Base-by-base conservation (phyloP, 106 monocot genomes). In the Dendrobium nobile region DNA sequence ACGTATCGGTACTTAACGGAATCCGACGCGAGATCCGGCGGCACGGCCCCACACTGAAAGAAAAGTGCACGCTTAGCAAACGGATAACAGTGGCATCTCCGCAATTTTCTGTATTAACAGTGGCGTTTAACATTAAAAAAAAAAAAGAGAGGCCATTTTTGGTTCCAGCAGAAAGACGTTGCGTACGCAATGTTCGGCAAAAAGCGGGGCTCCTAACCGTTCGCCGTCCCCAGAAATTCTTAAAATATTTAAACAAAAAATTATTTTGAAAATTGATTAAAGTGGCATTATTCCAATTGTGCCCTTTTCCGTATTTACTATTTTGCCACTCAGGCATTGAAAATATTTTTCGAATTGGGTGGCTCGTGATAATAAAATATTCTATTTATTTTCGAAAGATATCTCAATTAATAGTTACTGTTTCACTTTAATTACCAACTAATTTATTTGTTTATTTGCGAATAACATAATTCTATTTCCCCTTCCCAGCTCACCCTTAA, bases 321-420 rank as follows among this genome's bases (percentile, higher is more conserved):
- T 37, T 37, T 37, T 37, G 37, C 37, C 37, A 3, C 37, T 3
- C 37, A 37, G 18, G 64, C n/a, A 17, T 20, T 3, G 64, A 64
- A 64, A 64, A 64, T 70, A 15, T 20, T 72, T 72, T 33, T 72
- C 13, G 7, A 72, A 72, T 83, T 83, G 47, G 41, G 68, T 67
- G 56, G 43, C 47, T 37, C 41, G 2, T 43, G 9, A 24, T 15
- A 15, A 82, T 86, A 82, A 86, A 64, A 84, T 79, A 79, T 59
- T 79, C 40, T 61, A 75, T 16, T 16, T 17, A 72, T 20, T 78
- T 75, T 79, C 18, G 24, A 17, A 42, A 16, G 45, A 31, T 67
- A 44, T 70, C 47, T n/a, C 16, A 15, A 77, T 51, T 72, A 73
- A 74, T 74, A 16, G 22, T 54, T 75, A 54, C 17, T 73, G 13